Percentiles rank a stretch among this genome's conserved stretches.
Evolutionary conservation across 1,284 basidiomycete genomes (phyloP).

Genomic region (Ustilago shanxiensis): DNA sequence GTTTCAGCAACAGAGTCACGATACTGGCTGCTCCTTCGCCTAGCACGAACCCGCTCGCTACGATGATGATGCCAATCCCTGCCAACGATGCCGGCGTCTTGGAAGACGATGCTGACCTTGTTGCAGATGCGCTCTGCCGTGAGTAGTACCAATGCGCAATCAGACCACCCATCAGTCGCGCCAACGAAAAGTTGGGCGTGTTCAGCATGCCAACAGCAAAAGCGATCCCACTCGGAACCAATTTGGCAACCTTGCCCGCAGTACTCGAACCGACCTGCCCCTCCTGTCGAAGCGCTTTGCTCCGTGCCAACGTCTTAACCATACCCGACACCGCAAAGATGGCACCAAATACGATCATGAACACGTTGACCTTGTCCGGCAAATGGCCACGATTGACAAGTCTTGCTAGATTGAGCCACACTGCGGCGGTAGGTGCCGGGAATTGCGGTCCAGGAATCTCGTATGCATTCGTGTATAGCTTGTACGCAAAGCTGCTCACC

Average conservation of each 20-base stretch:
- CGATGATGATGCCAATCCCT: conserved; percentile 83
- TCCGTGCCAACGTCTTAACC: conserved; percentile 77
- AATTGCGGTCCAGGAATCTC: conserved; percentile 82
- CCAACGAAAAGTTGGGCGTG: conserved; percentile 92
- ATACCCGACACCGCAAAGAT: conserved; percentile 72
- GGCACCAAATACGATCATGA: conserved; percentile 81
- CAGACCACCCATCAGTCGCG: conserved; percentile 87
- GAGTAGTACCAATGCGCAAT: conserved; percentile 75
- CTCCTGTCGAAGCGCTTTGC: conserved; percentile 30
- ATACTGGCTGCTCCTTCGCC: conserved; percentile 91
- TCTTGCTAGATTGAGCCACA: conserved; percentile 85
- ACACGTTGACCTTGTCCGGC: conserved; percentile 80
- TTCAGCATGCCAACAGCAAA: conserved; percentile 84
- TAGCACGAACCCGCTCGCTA: conserved; percentile 93
- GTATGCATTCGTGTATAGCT: conserved; percentile 88
- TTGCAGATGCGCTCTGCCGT: conserved; percentile 15
- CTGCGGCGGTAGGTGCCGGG: conserved; percentile 90
- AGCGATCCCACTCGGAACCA: conserved; percentile 64
- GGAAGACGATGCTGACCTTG: neutral
- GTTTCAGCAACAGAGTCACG: conserved; percentile 80
- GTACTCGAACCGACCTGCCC: conserved; percentile 9
- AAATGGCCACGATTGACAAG: conserved; percentile 84
- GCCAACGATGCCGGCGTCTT: conserved; percentile 23
- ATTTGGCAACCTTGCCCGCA: conserved; percentile 35
- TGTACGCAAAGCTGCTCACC: conserved; percentile 87